These are phyloP conservation scores for Amniculicola lignicola DNA, from an alignment of 495 filamentous ascomycete species.

Conservation along the genomic window DNA sequence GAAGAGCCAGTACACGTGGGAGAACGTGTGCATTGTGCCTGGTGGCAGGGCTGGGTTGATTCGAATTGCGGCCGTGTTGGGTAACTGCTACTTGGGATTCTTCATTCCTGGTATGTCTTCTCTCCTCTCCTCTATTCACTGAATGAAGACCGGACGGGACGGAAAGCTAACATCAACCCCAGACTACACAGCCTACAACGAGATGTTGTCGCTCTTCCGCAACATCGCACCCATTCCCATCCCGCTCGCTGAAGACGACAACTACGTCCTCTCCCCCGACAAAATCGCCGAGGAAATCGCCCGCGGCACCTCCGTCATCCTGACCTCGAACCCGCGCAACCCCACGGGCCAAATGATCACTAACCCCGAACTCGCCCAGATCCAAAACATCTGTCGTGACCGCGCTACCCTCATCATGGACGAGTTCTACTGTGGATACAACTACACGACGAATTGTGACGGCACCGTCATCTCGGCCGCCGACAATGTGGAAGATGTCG, in stretches of 20 bases:
- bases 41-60: slow-evolving; percentile 91
- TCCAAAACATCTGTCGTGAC: slow-evolving; percentile 88
- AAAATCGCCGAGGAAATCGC: slow-evolving; percentile 90
- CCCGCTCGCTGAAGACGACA: slow-evolving; percentile 75
- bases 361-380: slow-evolving; percentile 76
- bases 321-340: slow-evolving; percentile 96
- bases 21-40: slow-evolving; percentile 97
- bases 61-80: slow-evolving; percentile 87
- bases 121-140: neutral
- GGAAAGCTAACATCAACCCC: slow-evolving; percentile 28
- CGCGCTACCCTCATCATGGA: slow-evolving; percentile 89
- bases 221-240: slow-evolving; percentile 91
- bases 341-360: slow-evolving; percentile 84
- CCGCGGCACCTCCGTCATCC: slow-evolving; percentile 70
- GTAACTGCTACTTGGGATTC: slow-evolving; percentile 78
- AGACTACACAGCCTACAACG: slow-evolving; percentile 81
- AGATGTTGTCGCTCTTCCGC: slow-evolving; percentile 91
- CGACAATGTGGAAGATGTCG: slow-evolving; percentile 71
- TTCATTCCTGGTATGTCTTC: slow-evolving; percentile 32
- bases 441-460: slow-evolving; percentile 88
- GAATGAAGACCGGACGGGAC: neutral
- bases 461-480: slow-evolving; percentile 83
- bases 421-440: slow-evolving; percentile 81
- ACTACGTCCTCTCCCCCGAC: slow-evolving; percentile 86
- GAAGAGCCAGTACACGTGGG: slow-evolving; percentile 88